Evolutionary conservation across 208 protist species (phyloP).

Genomic region (Crithidia fasciculata): DNA sequence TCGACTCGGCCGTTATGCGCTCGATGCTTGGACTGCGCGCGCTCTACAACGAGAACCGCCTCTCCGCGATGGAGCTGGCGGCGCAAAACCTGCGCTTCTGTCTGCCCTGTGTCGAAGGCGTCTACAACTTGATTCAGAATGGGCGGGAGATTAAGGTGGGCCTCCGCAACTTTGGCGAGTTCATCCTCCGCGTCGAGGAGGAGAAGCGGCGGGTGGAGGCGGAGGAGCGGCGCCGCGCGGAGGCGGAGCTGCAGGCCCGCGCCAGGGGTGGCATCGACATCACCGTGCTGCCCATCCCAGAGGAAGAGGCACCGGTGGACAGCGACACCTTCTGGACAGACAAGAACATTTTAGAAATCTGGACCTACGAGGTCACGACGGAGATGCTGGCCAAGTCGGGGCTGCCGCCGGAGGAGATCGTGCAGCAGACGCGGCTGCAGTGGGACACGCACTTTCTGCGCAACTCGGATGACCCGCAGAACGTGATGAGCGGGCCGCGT

Average conservation of each 20-base stretch:
- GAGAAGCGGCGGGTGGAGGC: conserved; percentile 31
- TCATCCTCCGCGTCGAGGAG: conserved; percentile 38
- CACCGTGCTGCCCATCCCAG: background rate
- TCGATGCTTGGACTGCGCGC: conserved; percentile 28
- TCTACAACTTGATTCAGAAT: conserved; percentile 54
- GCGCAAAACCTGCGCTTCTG: conserved; percentile 39
- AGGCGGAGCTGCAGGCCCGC: conserved; percentile 1
- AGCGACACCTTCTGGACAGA: conserved; percentile 28
- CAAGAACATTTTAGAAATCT: conserved; percentile 30
- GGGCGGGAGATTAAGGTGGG: conserved; percentile 48
- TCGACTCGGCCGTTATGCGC: conserved; percentile 32
- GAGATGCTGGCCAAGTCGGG: conserved; percentile 25
- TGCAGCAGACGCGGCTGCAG: conserved; percentile 35
- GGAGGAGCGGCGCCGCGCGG: conserved; percentile 7
- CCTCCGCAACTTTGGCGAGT: conserved; percentile 44
- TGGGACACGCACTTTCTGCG: conserved; percentile 36
- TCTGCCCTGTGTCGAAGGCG: conserved; percentile 31
- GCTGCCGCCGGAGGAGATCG: conserved; percentile 35
- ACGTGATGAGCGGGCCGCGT: conserved; percentile 1
- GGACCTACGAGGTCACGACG: conserved; percentile 35
- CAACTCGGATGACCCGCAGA: conserved; percentile 22
- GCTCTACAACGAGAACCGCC: conserved; percentile 15
- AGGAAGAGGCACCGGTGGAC: background rate
- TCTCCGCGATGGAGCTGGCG: conserved; percentile 36
- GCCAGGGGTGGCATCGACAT: background rate